phyloP scores from a whole-genome alignment of 768 basidiomycete species.

The Galerina marginata region DNA sequence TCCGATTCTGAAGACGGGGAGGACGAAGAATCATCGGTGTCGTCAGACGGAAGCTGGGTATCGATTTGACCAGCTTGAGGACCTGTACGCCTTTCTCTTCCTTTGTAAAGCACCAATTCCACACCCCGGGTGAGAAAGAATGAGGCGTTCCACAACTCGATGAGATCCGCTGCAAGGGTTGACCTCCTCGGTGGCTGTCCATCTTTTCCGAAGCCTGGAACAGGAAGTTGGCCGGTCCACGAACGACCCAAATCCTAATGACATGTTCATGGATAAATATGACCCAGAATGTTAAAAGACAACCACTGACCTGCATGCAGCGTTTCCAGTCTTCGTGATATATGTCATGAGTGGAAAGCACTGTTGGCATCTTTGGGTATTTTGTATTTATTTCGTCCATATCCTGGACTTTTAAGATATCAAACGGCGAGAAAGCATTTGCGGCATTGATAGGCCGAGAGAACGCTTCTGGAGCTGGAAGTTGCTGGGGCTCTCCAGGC shows the following conservation, averaged over 20 bases:
- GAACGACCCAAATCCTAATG: constrained; percentile 72
- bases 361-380: constrained; percentile 73
- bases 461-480: constrained; percentile 74
- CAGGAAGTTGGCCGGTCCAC: constrained; percentile 79
- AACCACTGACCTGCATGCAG: constrained; percentile 67
- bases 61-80: constrained; percentile 59
- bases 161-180: constrained; percentile 66
- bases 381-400: constrained; percentile 73
- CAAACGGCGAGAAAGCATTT: constrained; percentile 72
- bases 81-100: constrained; percentile 79
- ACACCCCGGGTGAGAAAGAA: constrained; percentile 79
- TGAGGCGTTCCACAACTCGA: constrained; percentile 80
- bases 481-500: constrained; percentile 45
- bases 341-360: constrained; percentile 78
- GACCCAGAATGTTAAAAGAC: not conserved
- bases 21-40: constrained; percentile 46
- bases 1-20: constrained; percentile 48
- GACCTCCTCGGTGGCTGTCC: constrained; percentile 63
- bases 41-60: constrained; percentile 52
- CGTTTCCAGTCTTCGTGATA: constrained; percentile 81
- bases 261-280: not conserved
- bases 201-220: constrained; percentile 52
- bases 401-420: constrained; percentile 71
- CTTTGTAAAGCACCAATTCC: constrained; percentile 84
- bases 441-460: constrained; percentile 72